Conservation (phyloP, 306 rosid species). For the Trifolium fragiferum region DNA sequence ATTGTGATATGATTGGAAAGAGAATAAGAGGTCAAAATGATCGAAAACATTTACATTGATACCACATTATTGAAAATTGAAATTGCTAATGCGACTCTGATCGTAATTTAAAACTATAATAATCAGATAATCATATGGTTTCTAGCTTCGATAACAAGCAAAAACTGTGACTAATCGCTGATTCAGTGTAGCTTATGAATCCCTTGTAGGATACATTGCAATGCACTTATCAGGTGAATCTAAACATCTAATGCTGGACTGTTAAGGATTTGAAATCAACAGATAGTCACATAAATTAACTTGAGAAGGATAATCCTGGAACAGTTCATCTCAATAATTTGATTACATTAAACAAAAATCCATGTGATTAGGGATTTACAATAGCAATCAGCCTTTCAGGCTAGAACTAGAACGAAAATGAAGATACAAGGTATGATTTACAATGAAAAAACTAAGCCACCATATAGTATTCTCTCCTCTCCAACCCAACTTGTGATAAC, state of each 20-base stretch:
- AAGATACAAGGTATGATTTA: slow-evolving; percentile 34
- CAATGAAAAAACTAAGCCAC: slow-evolving; percentile 39
- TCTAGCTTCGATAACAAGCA: not conserved
- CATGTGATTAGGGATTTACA: slow-evolving; percentile 52
- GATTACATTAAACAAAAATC: slow-evolving; percentile 36
- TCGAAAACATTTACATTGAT: not conserved
- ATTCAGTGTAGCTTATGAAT: not conserved
- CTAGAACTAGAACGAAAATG: slow-evolving; percentile 41
- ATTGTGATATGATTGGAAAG: no score
- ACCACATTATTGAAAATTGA: not conserved
- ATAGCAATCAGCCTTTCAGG: slow-evolving; percentile 46
- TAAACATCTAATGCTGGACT: not conserved
- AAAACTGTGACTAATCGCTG: not conserved
- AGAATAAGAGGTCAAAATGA: no score
- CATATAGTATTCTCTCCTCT: slow-evolving; percentile 31
- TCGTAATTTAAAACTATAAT: not conserved
- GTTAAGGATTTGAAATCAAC: not conserved
- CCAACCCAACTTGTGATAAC: slow-evolving; percentile 34
- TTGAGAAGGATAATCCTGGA: not conserved
- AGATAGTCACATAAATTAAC: not conserved
- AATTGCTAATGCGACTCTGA: no score
- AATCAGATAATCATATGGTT: not conserved
- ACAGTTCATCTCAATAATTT: slow-evolving; percentile 21
- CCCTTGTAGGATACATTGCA: not conserved
- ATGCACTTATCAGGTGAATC: not conserved